These are phyloP conservation scores for Diospyros kaki DNA, from an alignment of 148 eudicot genomes.

Conservation along the genomic window DNA sequence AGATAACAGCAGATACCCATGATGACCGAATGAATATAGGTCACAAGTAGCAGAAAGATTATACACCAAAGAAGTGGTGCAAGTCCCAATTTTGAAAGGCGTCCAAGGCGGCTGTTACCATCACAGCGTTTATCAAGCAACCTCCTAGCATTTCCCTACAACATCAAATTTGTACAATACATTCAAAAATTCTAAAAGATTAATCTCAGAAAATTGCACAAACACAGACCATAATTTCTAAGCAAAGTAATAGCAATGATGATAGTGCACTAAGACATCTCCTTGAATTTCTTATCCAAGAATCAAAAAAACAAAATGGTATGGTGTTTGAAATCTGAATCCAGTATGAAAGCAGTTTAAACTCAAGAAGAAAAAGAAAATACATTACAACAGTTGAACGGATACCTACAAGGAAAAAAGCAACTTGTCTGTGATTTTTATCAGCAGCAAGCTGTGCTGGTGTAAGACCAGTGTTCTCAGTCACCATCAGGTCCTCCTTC, in stretches of 20 bases:
- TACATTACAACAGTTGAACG: conserved; percentile 10
- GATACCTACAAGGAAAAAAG: conserved; percentile 97
- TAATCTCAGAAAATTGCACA: neutral
- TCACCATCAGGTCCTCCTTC: conserved; percentile 80
- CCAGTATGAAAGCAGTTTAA: neutral
- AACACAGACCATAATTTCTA: neutral
- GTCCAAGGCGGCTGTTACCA: conserved; percentile 65
- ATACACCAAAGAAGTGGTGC: conserved; percentile 79
- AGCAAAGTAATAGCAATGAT: neutral
- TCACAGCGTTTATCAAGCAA: conserved; percentile 82
- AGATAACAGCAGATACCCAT: conserved; percentile 46
- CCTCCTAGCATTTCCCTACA: conserved; percentile 91
- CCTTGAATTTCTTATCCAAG: neutral
- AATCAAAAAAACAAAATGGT: conserved; percentile 8
- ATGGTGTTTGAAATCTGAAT: neutral
- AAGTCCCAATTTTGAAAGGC: conserved; percentile 78
- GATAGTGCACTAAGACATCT: neutral
- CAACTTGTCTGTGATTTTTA: conserved; percentile 98
- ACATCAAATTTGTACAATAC: conserved; percentile 7
- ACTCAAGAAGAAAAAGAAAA: conserved; percentile 8
- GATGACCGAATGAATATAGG: conserved; percentile 73
- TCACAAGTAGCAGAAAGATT: conserved; percentile 63
- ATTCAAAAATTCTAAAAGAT: neutral
- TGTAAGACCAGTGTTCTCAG: conserved; percentile 91
- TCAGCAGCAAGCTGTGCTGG: conserved; percentile 98